Percentiles rank a stretch among this genome's conserved stretches.
Evolutionary conservation across 129 eudicot genomes (phyloP).

Genomic region (Glebionis coronaria): DNA sequence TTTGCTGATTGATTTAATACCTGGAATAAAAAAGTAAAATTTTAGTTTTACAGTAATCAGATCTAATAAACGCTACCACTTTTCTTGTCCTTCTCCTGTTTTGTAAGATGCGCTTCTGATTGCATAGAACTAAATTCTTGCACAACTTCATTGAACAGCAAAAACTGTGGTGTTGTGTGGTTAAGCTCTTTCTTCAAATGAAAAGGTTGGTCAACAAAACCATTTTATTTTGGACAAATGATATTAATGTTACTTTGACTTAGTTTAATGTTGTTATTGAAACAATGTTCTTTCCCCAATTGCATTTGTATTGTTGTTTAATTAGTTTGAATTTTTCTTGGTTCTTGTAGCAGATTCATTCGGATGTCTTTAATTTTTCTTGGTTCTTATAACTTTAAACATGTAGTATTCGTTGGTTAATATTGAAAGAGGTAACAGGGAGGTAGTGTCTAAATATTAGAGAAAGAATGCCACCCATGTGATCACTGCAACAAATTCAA

Average conservation of each 20-base stretch:
- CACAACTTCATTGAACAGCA: conserved; percentile 32
- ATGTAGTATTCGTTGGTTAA: conserved; percentile 54
- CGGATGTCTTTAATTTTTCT: too few relatives aligned
- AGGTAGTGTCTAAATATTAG: conserved; percentile 56
- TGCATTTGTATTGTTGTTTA: too few relatives aligned
- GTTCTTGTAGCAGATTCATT: too few relatives aligned
- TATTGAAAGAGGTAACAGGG: conserved; percentile 62
- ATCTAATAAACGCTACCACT: neutral
- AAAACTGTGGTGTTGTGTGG: conserved; percentile 66
- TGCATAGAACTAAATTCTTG: conserved; percentile 40
- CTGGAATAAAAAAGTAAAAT: neutral
- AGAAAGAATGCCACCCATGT: conserved; percentile 77
- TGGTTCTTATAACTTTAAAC: conserved; percentile 5
- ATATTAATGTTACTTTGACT: neutral
- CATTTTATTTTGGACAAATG: neutral
- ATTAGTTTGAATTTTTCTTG: too few relatives aligned
- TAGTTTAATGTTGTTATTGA: too few relatives aligned
- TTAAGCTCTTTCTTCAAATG: conserved; percentile 70
- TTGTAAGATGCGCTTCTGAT: conserved; percentile 17
- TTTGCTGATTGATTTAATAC: too few relatives aligned
- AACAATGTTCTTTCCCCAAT: too few relatives aligned
- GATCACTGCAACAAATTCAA: conserved; percentile 70
- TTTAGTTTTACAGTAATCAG: neutral
- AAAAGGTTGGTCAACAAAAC: conserved; percentile 53
- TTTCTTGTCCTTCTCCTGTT: neutral